These are phyloP conservation scores for Coccomyxa subellipsoidea DNA, from an alignment of 163 green algal genomes.

Conservation along the genomic window DNA sequence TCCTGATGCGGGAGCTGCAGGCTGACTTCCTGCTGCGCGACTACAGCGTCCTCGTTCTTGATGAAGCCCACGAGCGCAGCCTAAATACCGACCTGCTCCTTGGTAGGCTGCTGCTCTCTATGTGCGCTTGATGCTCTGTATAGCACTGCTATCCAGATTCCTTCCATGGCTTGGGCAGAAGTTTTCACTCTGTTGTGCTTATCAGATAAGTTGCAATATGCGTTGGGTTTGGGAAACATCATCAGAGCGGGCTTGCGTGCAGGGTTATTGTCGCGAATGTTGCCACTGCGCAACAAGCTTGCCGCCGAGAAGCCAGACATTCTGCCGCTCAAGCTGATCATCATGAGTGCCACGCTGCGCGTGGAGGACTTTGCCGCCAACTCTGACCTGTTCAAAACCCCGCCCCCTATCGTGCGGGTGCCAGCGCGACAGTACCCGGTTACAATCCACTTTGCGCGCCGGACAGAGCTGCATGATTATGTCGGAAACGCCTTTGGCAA, in stretches of 20 bases:
- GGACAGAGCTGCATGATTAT: slow-evolving; percentile 90
- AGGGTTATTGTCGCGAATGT: slow-evolving; percentile 84
- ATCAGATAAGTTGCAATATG: no score
- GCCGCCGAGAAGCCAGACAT: slow-evolving; percentile 14
- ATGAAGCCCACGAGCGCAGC: slow-evolving; percentile 95
- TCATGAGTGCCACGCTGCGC: slow-evolving; percentile 95
- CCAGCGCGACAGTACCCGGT: slow-evolving; percentile 91
- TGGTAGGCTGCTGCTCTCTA: slow-evolving; percentile 32
- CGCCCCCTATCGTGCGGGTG: slow-evolving; percentile 75
- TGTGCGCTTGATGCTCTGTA: neutral
- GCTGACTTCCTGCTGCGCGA: slow-evolving; percentile 55
- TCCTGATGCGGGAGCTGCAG: slow-evolving; percentile 87
- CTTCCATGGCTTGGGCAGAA: no score
- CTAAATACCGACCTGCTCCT: slow-evolving; percentile 98
- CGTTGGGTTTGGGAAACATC: neutral
- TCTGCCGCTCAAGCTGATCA: slow-evolving; percentile 88
- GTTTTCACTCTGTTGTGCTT: no score
- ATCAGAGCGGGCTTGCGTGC: neutral
- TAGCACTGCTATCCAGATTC: no score
- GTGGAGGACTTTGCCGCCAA: slow-evolving; percentile 84
- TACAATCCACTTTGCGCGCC: slow-evolving; percentile 84
- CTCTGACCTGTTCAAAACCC: slow-evolving; percentile 54
- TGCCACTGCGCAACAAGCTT: slow-evolving; percentile 67
- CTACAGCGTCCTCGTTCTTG: slow-evolving; percentile 88
- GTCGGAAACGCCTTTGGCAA: slow-evolving; percentile 73